A percentile compares a stretch with the other conserved stretches of the same genome.
Conservation (phyloP, 805 yeast species). For the Metahyphopichia silvanorum region DNA sequence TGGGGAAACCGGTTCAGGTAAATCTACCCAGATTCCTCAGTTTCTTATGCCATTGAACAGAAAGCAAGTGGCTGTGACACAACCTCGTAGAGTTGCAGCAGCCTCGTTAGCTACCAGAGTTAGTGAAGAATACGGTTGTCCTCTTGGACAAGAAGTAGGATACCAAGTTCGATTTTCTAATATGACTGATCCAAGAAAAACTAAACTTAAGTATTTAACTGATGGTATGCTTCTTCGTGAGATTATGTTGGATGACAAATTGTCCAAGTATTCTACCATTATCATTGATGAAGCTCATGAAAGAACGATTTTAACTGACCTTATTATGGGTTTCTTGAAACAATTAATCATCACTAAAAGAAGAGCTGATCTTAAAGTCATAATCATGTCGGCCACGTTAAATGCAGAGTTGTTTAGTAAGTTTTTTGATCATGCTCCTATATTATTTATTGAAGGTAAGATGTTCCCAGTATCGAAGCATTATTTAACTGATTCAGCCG, state of each 20-base stretch:
- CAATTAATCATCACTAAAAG: slow-evolving; percentile 49
- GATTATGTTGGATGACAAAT: slow-evolving; percentile 66
- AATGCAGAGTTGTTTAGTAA: slow-evolving; percentile 84
- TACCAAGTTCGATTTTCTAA: slow-evolving; percentile 91
- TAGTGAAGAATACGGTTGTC: slow-evolving; percentile 79
- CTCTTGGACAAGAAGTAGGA: slow-evolving; percentile 80
- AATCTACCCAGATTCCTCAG: slow-evolving; percentile 96
- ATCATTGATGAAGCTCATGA: slow-evolving; percentile 98
- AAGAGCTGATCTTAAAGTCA: slow-evolving; percentile 58
- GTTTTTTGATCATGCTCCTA: slow-evolving; percentile 79
- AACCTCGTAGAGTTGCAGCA: slow-evolving; percentile 98
- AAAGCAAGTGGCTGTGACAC: slow-evolving; percentile 82
- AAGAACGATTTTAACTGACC: slow-evolving; percentile 87
- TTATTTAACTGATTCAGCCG: slow-evolving; percentile 62
- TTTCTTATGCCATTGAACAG: slow-evolving; percentile 57
- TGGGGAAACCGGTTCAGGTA: slow-evolving; percentile 98
- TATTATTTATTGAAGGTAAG: slow-evolving; percentile 84
- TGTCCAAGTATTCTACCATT: slow-evolving; percentile 68
- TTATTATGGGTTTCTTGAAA: slow-evolving; percentile 85
- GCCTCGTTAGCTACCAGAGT: slow-evolving; percentile 91
- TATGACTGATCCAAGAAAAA: slow-evolving; percentile 47
- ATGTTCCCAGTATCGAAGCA: slow-evolving; percentile 77
- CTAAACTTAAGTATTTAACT: slow-evolving; percentile 81
- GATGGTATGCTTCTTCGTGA: slow-evolving; percentile 98
- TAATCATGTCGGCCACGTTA: slow-evolving; percentile 95